Evolutionary conservation across 441 rosid genomes (phyloP).

Genomic region (Mallotus japonicus): DNA sequence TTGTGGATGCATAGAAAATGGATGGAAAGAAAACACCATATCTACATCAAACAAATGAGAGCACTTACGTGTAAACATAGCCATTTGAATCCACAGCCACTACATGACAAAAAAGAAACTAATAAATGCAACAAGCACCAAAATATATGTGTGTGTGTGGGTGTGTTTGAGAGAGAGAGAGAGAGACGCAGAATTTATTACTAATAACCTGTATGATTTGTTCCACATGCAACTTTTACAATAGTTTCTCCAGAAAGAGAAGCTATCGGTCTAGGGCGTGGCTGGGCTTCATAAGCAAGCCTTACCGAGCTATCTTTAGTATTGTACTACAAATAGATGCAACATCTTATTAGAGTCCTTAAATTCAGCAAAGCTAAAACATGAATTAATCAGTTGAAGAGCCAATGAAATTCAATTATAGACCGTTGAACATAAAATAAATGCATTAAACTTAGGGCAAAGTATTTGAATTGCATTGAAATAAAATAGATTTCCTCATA

Average conservation of each 20-base stretch:
- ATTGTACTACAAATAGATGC: constrained; percentile 57
- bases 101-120: constrained; percentile 35
- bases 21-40: constrained; percentile 10
- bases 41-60: constrained; percentile 3
- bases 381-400: not conserved
- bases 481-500: not conserved
- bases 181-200: not conserved
- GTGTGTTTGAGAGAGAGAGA: not conserved
- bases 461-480: not conserved
- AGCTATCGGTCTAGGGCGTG: constrained; percentile 78
- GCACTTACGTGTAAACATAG: constrained; percentile 88
- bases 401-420: not conserved
- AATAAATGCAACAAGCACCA: constrained; percentile 17
- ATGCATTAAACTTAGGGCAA: not conserved
- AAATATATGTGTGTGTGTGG: not conserved
- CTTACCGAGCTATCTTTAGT: constrained; percentile 84
- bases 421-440: not conserved
- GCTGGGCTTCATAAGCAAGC: constrained; percentile 93
- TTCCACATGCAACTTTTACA: constrained; percentile 90
- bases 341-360: not conserved
- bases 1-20: constrained; percentile 16
- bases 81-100: constrained; percentile 93
- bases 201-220: constrained; percentile 82
- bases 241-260: constrained; percentile 74
- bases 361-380: not conserved